Base-by-base conservation (phyloP, 1,284 basidiomycete genomes). In the Ustilago hordei region DNA sequence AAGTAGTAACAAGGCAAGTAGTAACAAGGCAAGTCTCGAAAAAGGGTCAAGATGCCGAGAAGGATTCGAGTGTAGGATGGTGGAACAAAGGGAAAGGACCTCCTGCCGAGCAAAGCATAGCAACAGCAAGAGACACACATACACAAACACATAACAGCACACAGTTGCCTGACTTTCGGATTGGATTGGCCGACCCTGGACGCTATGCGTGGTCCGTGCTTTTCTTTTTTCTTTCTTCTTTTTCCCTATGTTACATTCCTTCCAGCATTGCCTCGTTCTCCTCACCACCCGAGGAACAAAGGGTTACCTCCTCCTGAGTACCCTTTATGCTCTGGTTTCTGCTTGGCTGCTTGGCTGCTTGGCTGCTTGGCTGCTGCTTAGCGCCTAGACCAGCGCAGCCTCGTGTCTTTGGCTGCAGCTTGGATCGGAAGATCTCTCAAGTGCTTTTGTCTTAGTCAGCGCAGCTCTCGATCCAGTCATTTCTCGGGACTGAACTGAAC, bases 121-220 rank as follows among this genome's bases (percentile, higher is more conserved):
- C 48, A 50, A 7, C 17, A 39, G 38, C 38, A 39, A 47, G 13
- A 9, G 5, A 13, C 11, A 47, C 45, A 47, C 45, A n/a, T n/a
- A 53, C 50, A 35, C 32, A 36, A 23, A 34, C 32, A 53, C 17
- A 53, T 17, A 35, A 54, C 53, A 54, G 23, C 34, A 54, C 53
- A 36, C 35, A 54, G 53, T 36, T 19, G 53, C 53, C 34, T 23
- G 53, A 36, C 35, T 54, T 54, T 54, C 53, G 47, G 47, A n/a
- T 9, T 35, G 17, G 53, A 58, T 28, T n/a, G n/a, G n/a, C 32
- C 4, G 28, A 58, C 9, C 28, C 23, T 28, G 15, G 28, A 48
- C 5, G 19, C 23, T 48, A 15, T 28, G 45, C 48, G 48, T 28
- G 48, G 47, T 31, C 34, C 60, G 36, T 54, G 39, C 50, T n/a